phyloP scores from a whole-genome alignment of 305 asterid genomes.

The Andrographis paniculata region DNA sequence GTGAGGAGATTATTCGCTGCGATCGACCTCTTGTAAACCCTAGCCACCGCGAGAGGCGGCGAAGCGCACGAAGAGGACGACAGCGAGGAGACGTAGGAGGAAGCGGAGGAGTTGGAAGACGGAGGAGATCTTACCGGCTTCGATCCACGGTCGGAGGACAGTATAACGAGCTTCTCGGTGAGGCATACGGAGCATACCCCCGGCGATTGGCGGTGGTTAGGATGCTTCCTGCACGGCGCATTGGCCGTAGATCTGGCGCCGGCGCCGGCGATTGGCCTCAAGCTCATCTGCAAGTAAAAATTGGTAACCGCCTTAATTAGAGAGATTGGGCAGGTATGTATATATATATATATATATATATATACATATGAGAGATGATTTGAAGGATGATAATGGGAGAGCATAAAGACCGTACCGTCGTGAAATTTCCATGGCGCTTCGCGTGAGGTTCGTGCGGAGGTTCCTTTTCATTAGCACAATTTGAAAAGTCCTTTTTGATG shows the following conservation, averaged over 20 bases:
- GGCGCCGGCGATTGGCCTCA: too few relatives aligned
- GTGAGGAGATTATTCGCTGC: constrained; percentile 16
- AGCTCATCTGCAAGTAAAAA: too few relatives aligned
- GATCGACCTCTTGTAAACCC: not conserved
- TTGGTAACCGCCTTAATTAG: too few relatives aligned
- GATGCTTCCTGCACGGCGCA: constrained; percentile 39
- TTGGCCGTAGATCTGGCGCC: constrained; percentile 10
- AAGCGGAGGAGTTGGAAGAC: constrained; percentile 22
- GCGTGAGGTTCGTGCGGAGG: too few relatives aligned
- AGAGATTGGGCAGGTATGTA: too few relatives aligned
- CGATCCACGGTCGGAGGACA: constrained; percentile 1
- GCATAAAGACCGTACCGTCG: too few relatives aligned
- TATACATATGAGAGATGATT: too few relatives aligned
- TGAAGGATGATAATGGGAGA: too few relatives aligned
- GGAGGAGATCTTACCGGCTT: not conserved
- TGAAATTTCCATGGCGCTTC: too few relatives aligned
- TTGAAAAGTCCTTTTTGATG: too few relatives aligned
- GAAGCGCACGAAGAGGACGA: constrained; percentile 10
- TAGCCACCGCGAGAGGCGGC: not conserved
- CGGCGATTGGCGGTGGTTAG: constrained; percentile 45
- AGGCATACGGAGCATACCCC: constrained; percentile 22
- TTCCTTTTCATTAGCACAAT: too few relatives aligned
- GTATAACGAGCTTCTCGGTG: constrained; percentile 30
- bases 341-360: too few relatives aligned
- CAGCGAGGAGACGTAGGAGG: constrained; percentile 27